These are phyloP conservation scores for Puccinia polysora DNA, from an alignment of 1,284 basidiomycete genomes.

Conservation along the genomic window DNA sequence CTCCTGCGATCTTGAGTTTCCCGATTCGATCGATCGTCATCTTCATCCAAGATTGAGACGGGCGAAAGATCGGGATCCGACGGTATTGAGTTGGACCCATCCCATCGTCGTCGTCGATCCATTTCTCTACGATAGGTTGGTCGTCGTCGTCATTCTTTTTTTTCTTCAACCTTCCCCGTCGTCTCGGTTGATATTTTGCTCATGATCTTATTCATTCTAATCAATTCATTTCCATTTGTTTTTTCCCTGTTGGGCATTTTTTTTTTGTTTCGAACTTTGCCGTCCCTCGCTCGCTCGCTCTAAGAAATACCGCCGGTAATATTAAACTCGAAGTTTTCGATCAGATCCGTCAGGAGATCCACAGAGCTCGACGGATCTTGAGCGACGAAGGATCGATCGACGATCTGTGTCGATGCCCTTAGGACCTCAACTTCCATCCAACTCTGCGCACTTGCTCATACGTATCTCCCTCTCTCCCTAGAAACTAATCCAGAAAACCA, in stretches of 20 bases:
- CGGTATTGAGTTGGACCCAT: background rate
- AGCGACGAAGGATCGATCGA: background rate
- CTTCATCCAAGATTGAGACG: background rate
- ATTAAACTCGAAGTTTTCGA: slow-evolving; percentile 2
- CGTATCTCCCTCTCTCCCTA: too few relatives aligned
- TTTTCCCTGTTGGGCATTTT: background rate
- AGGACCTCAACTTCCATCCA: too few relatives aligned
- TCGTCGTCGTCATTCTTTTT: background rate
- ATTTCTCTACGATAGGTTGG: slow-evolving; percentile 16
- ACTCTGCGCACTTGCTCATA: too few relatives aligned
- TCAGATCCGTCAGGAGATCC: background rate
- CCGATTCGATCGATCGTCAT: too few relatives aligned
- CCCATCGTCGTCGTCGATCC: slow-evolving; percentile 16
- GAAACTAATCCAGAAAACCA: too few relatives aligned
- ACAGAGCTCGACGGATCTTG: background rate
- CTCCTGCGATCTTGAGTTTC: too few relatives aligned
- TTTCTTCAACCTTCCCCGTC: background rate
- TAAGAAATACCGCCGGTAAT: slow-evolving; percentile 24
- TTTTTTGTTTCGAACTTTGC: background rate
- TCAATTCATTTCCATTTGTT: background rate
- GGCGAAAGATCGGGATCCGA: background rate
- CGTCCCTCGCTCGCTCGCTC: background rate
- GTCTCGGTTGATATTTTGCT: background rate
- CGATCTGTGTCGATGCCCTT: slow-evolving; percentile 13
- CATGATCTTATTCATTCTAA: background rate